Evolutionary conservation across 1,284 basidiomycete genomes (phyloP).

Genomic region (Gomphus bonarii): DNA sequence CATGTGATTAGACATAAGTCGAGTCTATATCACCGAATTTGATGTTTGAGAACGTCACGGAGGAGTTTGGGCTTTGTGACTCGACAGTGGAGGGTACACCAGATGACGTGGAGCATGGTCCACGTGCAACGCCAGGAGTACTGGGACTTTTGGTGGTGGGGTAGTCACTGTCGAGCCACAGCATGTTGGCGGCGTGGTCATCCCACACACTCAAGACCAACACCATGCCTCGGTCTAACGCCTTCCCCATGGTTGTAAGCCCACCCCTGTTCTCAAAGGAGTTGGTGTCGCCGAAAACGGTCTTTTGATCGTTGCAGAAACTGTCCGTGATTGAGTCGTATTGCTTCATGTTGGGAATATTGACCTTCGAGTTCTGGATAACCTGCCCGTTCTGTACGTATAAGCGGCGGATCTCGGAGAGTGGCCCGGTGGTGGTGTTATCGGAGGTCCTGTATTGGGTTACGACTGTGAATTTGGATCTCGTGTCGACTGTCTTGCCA

Average conservation of each 20-base stretch:
- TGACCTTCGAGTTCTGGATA: slow-evolving; percentile 37
- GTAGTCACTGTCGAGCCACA: slow-evolving; percentile 51
- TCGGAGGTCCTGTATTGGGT: slow-evolving; percentile 43
- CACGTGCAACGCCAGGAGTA: slow-evolving; percentile 39
- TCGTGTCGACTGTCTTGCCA: slow-evolving; percentile 20
- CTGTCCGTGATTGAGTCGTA: slow-evolving; percentile 30
- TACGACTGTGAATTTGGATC: slow-evolving; percentile 37
- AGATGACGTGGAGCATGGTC: slow-evolving; percentile 38
- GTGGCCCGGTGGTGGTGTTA: slow-evolving; percentile 32
- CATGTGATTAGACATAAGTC: slow-evolving; percentile 24
- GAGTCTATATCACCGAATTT: slow-evolving; percentile 42
- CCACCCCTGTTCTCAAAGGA: slow-evolving; percentile 37
- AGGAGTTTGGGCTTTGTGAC: slow-evolving; percentile 26
- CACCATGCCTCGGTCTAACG: slow-evolving; percentile 39
- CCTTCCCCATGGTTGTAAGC: slow-evolving; percentile 31
- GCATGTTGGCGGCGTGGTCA: slow-evolving; percentile 45
- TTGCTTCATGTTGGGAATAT: slow-evolving; percentile 30
- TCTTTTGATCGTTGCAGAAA: slow-evolving; percentile 35
- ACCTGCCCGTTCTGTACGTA: slow-evolving; percentile 42
- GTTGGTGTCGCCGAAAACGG: slow-evolving; percentile 32
- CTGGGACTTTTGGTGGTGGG: slow-evolving; percentile 31
- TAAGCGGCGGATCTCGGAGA: slow-evolving; percentile 41
- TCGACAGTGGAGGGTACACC: slow-evolving; percentile 39
- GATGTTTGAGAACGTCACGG: slow-evolving; percentile 48
- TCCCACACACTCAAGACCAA: slow-evolving; percentile 47